Base-by-base conservation (phyloP, 352 stramenopile genomes). In the Phytophthora litchii region DNA sequence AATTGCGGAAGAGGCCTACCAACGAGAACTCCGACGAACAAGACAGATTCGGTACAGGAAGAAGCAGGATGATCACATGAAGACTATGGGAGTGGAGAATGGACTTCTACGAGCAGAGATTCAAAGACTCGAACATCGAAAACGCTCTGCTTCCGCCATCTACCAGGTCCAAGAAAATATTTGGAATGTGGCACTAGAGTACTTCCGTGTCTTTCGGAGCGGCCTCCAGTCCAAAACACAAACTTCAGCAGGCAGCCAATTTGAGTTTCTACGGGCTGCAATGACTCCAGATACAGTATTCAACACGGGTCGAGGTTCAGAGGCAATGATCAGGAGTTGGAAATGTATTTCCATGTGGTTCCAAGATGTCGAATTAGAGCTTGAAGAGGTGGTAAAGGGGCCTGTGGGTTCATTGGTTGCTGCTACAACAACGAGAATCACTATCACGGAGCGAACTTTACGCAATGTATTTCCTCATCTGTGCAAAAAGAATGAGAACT, bases 261-360 rank as follows among this genome's bases (percentile, higher is more conserved):
- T 53, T 32, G 46, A 42, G 8, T 52, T 64, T 14, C 17, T 64
- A 7, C 31, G 23, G 0, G 12, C 14, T 20, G n/a, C 40, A 3
- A 53, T 58, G 31, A 9, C 23, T 16, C 13, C 31, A 4, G 47
- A 51, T 16, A 34, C 52, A 12, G 7, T 20, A 1, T 53, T 48
- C n/a, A 64, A 59, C 17, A 10, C 47, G 2, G 56, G 50, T 29
- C 17, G 23, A 4, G 56, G 56, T 27, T 9, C 16, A 7, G 32
- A 52, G 13, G 31, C 40, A 0, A 53, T 64, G 37, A 29, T 45
- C 6, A 64, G 20, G 38, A 52, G 13, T 16, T 64, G 56, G 56
- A 49, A 50, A 10, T 64, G 38, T 5, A 31, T 59, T 32, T 59
- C 47, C 2, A 13, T 56, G 3, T 64, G 56, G 56, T 64, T 59